These are phyloP conservation scores for Suhomyces taliae DNA, from an alignment of 1,139 yeast species.

Conservation along the genomic window DNA sequence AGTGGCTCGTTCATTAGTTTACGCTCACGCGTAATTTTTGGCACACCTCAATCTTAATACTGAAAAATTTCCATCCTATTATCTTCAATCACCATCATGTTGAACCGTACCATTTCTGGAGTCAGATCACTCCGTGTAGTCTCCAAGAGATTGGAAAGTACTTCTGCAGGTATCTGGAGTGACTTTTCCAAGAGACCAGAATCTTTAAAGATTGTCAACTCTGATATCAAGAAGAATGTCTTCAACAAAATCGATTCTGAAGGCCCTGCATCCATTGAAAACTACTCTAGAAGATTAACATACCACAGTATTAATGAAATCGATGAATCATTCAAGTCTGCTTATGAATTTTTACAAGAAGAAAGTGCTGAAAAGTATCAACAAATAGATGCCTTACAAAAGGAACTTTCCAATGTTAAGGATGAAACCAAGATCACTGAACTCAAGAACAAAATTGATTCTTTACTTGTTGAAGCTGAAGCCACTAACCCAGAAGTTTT, in stretches of 20 bases:
- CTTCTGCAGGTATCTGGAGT: conserved; percentile 47
- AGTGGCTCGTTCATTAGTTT: too few relatives aligned
- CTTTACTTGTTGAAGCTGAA: conserved; percentile 51
- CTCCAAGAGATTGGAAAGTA: conserved; percentile 13
- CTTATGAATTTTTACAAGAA: conserved; percentile 59
- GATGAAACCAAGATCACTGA: conserved; percentile 8
- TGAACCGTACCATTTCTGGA: conserved; percentile 9
- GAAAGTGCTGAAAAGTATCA: conserved; percentile 32
- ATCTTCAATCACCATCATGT: conserved; percentile 2
- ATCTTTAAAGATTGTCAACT: conserved; percentile 34
- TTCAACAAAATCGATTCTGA: conserved; percentile 30
- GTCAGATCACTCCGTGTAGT: conserved; percentile 6
- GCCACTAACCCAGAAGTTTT: conserved; percentile 77
- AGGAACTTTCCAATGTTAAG: conserved; percentile 6
- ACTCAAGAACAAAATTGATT: conserved; percentile 19
- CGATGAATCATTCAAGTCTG: conserved; percentile 69
- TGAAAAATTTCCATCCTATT: conserved; percentile 4
- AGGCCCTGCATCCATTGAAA: conserved; percentile 33
- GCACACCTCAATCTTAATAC: neutral
- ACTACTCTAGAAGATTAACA: conserved; percentile 20
- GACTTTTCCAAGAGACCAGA: conserved; percentile 45
- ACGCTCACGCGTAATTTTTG: neutral
- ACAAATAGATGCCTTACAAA: conserved; percentile 17
- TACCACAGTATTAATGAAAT: conserved; percentile 71
- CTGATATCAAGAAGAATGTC: conserved; percentile 30